Evolutionary conservation across 441 rosid genomes (phyloP), one percentile per base, ranked within the genome.

Genomic region (Gossypium schwendimanii): DNA sequence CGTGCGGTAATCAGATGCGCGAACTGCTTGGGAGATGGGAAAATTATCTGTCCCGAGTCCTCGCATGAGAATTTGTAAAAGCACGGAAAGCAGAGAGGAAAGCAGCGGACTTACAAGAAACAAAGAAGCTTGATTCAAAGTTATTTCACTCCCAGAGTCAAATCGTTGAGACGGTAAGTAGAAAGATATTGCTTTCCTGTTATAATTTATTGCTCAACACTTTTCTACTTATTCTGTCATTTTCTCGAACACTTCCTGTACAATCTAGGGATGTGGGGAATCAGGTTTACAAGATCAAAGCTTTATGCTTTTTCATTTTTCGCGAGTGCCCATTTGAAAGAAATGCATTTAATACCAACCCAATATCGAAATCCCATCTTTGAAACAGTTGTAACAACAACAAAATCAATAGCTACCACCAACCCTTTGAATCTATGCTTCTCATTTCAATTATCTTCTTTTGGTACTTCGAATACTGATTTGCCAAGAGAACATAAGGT

Each of bases 211-310:
- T 17, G 11, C 4, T 14, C 39, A 7, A 14, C 24, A 36, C 2
- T 24, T 23, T 23, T 9, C 55, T 70, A 50, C 54, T 84, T 78
- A 9, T 12, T 80, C 70, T 44, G 84, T 57, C 86, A 78, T 79
- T 85, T 74, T 45, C 50, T 49, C 87, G 54, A 84, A 81, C 87
- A 81, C 50, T 57, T 83, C 45, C 52, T 79, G 71, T 57, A 52
- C 82, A 39, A 1, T 33, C 59, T 54, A 45, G 36, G 65, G 57
- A 92, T 89, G 90, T 83, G 78, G 64, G 80, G 85, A 76, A 57
- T 76, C 76, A 83, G 89, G 72, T 59, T 76, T 4, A 55, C 81
- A 63, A 81, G 85, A 45, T 86, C 80, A 10, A 79, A 75, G 20
- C 33, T 79, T 1, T 76, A 70, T 9, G 47, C 49, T 20, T 45